A percentile compares a stretch with the other conserved stretches of the same genome.
phyloP scores from a whole-genome alignment of 345 rosid species.

The Psidium friedrichsthalianum region DNA sequence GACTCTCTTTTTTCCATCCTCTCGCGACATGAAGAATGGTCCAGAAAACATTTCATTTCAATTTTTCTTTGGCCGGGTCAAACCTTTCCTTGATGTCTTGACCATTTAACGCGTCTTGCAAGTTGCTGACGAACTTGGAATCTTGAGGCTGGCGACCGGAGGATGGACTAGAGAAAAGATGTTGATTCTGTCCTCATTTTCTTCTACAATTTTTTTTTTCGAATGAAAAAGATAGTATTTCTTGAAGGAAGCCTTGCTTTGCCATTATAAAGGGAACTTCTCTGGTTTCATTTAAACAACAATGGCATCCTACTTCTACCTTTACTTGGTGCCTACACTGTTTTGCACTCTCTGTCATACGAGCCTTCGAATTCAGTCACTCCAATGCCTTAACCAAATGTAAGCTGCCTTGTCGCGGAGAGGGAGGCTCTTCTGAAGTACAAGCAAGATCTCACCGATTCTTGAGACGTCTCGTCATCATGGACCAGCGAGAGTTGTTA shows the following conservation, averaged over 20 bases:
- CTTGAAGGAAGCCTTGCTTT: not conserved
- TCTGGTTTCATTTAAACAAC: not conserved
- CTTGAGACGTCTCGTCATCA: conserved; percentile 5
- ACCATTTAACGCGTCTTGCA: too few species aligned
- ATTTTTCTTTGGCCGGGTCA: too few species aligned
- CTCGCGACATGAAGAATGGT: too few species aligned
- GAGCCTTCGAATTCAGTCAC: not conserved
- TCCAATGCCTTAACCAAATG: not conserved
- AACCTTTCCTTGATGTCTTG: too few species aligned
- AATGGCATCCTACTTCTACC: not conserved
- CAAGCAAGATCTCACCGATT: not conserved
- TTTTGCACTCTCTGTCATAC: not conserved
- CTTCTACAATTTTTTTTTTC: not conserved
- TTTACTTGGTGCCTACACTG: not conserved
- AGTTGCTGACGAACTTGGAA: too few species aligned
- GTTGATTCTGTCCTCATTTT: too few species aligned
- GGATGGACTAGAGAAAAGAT: too few species aligned
- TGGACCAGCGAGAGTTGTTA: conserved; percentile 19
- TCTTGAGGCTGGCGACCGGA: too few species aligned
- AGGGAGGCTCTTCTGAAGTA: not conserved
- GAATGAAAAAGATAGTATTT: not conserved
- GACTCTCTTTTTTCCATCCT: too few species aligned
- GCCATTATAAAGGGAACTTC: not conserved
- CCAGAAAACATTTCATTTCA: too few species aligned
- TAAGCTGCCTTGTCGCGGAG: not conserved